Base-by-base conservation (phyloP, 768 basidiomycete genomes). In the Sarcodon aspratus region DNA sequence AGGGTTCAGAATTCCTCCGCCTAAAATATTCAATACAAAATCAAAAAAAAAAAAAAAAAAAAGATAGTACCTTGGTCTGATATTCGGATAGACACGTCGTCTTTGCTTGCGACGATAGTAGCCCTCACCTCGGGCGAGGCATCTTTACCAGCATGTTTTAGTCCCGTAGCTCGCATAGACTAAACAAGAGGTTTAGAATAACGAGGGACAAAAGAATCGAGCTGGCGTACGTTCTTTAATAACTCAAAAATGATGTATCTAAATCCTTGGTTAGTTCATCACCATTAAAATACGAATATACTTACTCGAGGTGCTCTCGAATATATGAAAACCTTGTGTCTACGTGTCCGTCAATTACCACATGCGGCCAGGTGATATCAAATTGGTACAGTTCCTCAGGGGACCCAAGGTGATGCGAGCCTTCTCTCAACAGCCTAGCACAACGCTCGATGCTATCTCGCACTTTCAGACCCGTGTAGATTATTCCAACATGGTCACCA, bases 201-300 rank as follows among this genome's bases (percentile, higher is more conserved):
- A 31, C 7, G 13, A 15, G 7, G 12, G 8, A 17, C 9, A n/a
- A 32, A n/a, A 3, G 10, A 6, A 49, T 45, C 33, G 32, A 17
- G 21, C 12, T 38, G 18, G 63, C 81, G 55, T 56, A 88, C 88
- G 60, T 92, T 92, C 64, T 93, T 93, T 59, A 95, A 60, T n/a
- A 93, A 62, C 59, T 94, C 90, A 57, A 93, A 92, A 17, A 92
- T 63, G 45, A 93, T 85, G 61, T 93, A 94, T 62, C 84, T 86
- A 56, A 2, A 21, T 31, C 33, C 31, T 31, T 15, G 33, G 21
- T 34, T 13, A 48, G 45, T 15, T 27, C 33, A 35, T 45, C n/a
- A 34, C 40, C 47, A 53, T 46, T 40, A n/a, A 11, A n/a, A 10
- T 38, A 43, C 50, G 37, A n/a, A 46, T 47, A 48, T 42, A 61